Base-by-base conservation (phyloP, 192 early-diverging fungal genomes). In the Phycomyces blakesleeanus region DNA sequence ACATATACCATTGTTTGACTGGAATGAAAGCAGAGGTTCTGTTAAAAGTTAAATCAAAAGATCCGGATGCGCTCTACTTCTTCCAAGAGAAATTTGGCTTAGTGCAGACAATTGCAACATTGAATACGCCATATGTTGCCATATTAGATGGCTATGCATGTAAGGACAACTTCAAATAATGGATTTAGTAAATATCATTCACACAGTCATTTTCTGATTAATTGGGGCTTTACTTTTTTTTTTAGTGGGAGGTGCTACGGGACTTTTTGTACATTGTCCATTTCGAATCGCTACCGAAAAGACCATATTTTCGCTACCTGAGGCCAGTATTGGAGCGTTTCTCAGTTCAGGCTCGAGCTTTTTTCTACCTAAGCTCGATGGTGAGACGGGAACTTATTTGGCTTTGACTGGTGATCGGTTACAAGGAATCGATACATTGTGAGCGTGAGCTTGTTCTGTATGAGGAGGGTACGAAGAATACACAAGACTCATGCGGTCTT, bases 211-310 rank as follows among this genome's bases (percentile, higher is more conserved):
- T 51, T 51, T 51, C 9, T 51, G 3, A 5, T 51, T 51, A n/a
- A n/a, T n/a, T n/a, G n/a, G n/a, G n/a, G n/a, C 21, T 51, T 51
- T 51, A 20, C 9, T n/a, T 55, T 2, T 37, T 49, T 57, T 21
- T 52, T 27, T 71, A 92, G 90, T 99, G 93, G 97, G 97, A 44
- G 97, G 93, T 34, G 97, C 94, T 22, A 87, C 94, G 26, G 97
- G 97, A 22, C 68, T 99, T 24, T 95, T 94, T 54, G 87, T 94
- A 25, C 97, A 96, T 71, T 92, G 87, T 4, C 89, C 94, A 16
- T 97, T 99, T 80, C 79, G 97, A 14, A 89, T 99, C 51, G 97
- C 94, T 9, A 97, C 93, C 24, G 95, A 99, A 77, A 86, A 89
- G 29, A 93, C 97, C 2, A 75, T 94, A 56, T 95, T 99, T 75